phyloP scores from a whole-genome alignment of 352 stramenopile genomes.

The Pythium apleroticum region DNA sequence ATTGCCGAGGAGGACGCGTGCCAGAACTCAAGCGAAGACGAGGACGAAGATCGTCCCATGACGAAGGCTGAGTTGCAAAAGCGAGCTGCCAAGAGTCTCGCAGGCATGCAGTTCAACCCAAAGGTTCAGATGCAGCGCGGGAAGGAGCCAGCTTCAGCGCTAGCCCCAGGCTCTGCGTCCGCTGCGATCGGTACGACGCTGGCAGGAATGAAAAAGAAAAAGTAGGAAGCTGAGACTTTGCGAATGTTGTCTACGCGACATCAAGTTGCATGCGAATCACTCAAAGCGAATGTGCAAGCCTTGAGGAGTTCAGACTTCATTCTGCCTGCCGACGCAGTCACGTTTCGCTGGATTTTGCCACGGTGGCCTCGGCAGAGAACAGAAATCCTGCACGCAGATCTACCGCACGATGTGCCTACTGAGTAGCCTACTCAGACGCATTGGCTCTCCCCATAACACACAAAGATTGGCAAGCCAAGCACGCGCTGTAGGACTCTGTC shows the following conservation, averaged over 20 bases:
- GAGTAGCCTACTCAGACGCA: too few species aligned
- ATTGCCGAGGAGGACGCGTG: constrained; percentile 51
- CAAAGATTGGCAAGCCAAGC: not conserved
- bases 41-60: constrained; percentile 62
- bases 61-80: constrained; percentile 63
- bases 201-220: constrained; percentile 35
- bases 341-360: too few species aligned
- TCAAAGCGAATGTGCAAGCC: too few species aligned
- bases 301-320: too few species aligned
- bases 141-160: not conserved
- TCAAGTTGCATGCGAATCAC: not conserved
- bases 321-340: too few species aligned
- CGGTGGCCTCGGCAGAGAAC: too few species aligned
- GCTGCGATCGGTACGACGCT: not conserved
- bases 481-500: constrained; percentile 1
- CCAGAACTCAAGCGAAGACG: constrained; percentile 55
- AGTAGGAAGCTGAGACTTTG: constrained; percentile 5
- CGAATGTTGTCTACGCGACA: not conserved
- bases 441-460: too few species aligned
- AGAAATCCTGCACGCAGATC: too few species aligned
- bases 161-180: not conserved
- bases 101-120: constrained; percentile 42
- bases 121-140: constrained; percentile 35
- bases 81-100: constrained; percentile 52
- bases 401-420: too few species aligned